Evolutionary conservation across 148 eudicot genomes (phyloP).

Genomic region (Chenopodium formosanum): DNA sequence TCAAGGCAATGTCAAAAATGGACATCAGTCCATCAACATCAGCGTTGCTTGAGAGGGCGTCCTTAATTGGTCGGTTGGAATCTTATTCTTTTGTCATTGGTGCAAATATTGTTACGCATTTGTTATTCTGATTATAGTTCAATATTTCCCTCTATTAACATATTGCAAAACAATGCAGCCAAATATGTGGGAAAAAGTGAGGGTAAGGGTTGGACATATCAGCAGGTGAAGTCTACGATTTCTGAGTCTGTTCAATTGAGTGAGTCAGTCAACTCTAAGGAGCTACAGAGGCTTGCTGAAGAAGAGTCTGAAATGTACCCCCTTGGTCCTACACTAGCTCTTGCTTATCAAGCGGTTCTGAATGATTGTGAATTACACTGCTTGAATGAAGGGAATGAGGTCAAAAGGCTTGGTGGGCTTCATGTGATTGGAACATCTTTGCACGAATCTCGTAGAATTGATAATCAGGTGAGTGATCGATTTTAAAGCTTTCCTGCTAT

Average conservation of each 20-base stretch:
- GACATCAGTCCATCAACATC: slow-evolving; percentile 66
- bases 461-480: slow-evolving; percentile 70
- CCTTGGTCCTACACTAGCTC: slow-evolving; percentile 82
- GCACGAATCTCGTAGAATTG: slow-evolving; percentile 98
- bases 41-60: slow-evolving; percentile 74
- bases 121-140: slow-evolving; percentile 12
- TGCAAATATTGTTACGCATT: slow-evolving; percentile 2
- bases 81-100: slow-evolving; percentile 3
- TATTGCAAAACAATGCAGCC: slow-evolving; percentile 42
- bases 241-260: slow-evolving; percentile 75
- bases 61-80: slow-evolving; percentile 85
- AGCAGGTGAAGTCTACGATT: slow-evolving; percentile 68
- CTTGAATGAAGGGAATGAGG: slow-evolving; percentile 82
- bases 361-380: slow-evolving; percentile 85
- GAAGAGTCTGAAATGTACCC: slow-evolving; percentile 85
- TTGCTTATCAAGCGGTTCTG: slow-evolving; percentile 72
- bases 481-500: not conserved
- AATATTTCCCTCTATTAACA: not conserved
- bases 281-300: slow-evolving; percentile 71
- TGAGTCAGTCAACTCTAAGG: slow-evolving; percentile 55
- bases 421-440: slow-evolving; percentile 98
- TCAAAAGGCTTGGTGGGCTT: slow-evolving; percentile 95
- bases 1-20: slow-evolving; percentile 73
- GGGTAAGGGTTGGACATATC: slow-evolving; percentile 70
- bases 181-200: slow-evolving; percentile 81